Percentiles rank a stretch among this genome's conserved stretches.
Evolutionary conservation across 108 stramenopile species (phyloP).

Genomic region (Parmales sp.): DNA sequence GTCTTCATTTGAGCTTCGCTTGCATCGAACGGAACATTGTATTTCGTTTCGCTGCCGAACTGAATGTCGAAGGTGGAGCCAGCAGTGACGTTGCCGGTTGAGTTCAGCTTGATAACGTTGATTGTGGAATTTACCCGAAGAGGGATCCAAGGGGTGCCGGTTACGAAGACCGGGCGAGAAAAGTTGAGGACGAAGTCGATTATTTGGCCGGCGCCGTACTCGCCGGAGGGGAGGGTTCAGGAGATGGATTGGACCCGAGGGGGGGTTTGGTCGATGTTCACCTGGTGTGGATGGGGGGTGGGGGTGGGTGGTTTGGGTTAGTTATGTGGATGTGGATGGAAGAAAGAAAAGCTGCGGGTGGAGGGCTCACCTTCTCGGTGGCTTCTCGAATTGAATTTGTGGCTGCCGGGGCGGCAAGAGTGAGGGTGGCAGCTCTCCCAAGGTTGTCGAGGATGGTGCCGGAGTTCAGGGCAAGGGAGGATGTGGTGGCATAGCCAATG

Average conservation of each 20-base stretch:
- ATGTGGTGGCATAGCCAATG: slow-evolving; percentile 22
- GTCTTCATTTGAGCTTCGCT: slow-evolving; percentile 19
- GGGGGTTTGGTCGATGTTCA: not conserved
- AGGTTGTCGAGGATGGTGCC: slow-evolving; percentile 33
- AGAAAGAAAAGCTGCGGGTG: no score
- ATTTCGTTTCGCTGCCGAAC: slow-evolving; percentile 15
- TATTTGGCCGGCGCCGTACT: slow-evolving; percentile 36
- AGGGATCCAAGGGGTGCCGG: slow-evolving; percentile 26
- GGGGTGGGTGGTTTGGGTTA: no score
- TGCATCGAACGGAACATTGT: slow-evolving; percentile 23
- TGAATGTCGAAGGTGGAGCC: slow-evolving; percentile 21
- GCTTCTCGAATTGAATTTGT: no score
- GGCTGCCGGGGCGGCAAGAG: slow-evolving; percentile 18
- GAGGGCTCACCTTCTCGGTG: no score
- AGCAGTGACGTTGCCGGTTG: slow-evolving; percentile 12
- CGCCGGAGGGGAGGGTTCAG: slow-evolving; percentile 17
- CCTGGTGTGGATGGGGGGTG: not conserved
- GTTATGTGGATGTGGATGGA: no score
- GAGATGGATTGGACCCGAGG: slow-evolving; percentile 6
- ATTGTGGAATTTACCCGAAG: slow-evolving; percentile 21
- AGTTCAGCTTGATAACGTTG: slow-evolving; percentile 13
- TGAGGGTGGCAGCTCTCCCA: slow-evolving; percentile 22
- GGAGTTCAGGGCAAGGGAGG: slow-evolving; percentile 18
- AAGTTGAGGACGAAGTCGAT: slow-evolving; percentile 29
- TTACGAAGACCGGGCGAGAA: slow-evolving; percentile 21